phyloP scores from a whole-genome alignment of 2,329 filamentous ascomycete species.

The Cladophialophora chaetospira region DNA sequence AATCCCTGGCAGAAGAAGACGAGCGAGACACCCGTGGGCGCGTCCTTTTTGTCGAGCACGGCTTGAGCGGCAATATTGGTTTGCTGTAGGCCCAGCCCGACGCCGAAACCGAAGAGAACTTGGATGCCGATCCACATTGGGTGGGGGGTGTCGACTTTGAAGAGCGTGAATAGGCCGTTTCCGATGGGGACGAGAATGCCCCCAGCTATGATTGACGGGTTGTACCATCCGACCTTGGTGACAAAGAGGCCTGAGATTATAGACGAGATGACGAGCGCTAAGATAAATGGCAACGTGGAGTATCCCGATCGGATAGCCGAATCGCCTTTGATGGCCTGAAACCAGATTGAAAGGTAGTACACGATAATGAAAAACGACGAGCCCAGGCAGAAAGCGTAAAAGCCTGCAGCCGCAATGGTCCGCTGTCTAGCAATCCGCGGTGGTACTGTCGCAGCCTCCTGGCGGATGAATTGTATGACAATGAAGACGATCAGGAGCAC shows the following conservation, averaged over 20 bases:
- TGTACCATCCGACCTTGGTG: conserved; percentile 29
- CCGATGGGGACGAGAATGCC: conserved; percentile 34
- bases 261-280: conserved; percentile 24
- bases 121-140: conserved; percentile 39
- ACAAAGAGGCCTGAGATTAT: conserved; percentile 22
- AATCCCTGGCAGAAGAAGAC: conserved; percentile 42
- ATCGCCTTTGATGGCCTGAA: conserved; percentile 47
- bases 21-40: conserved; percentile 36
- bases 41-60: conserved; percentile 33
- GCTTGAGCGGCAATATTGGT: conserved; percentile 37
- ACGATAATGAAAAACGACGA: conserved; percentile 41
- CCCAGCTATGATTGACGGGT: conserved; percentile 33
- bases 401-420: conserved; percentile 36
- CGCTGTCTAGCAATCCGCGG: conserved; percentile 44
- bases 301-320: conserved; percentile 32
- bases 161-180: conserved; percentile 38
- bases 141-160: conserved; percentile 17
- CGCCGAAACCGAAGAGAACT: conserved; percentile 35
- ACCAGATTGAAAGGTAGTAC: conserved; percentile 48
- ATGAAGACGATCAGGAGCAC: conserved; percentile 49
- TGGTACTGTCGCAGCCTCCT: conserved; percentile 49
- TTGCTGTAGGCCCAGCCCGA: conserved; percentile 33
- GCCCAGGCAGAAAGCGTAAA: conserved; percentile 40
- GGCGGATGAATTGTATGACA: conserved; percentile 48
- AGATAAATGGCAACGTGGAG: conserved; percentile 26